Evolutionary conservation across 495 filamentous ascomycete species (phyloP), one percentile per base, ranked within the genome.

Genomic region (Lophiotrema nucula): DNA sequence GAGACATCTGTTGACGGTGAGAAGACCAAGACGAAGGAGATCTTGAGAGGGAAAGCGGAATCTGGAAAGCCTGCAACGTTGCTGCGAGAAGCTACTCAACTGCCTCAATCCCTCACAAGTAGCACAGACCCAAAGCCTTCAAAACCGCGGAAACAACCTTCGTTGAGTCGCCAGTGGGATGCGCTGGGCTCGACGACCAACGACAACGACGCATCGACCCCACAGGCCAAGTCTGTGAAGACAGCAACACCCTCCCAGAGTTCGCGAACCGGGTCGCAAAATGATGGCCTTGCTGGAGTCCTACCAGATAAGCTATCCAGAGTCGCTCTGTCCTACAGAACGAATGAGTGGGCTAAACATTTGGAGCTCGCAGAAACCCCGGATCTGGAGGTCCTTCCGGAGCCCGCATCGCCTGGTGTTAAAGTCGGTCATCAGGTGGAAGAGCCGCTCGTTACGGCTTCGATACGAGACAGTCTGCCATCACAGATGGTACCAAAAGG

Each of bases 321-420:
- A 49, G 77, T 96, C 11, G 83, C 90, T 0, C 76, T 88, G 66
- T 88, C 85, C 0, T 97, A 93, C 64, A 83, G 92, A 43, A 97
- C 91, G 4, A 95, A 96, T 62, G 92, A 97, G 74, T 97, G 92
- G 92, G 90, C 92, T 0, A 96, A 96, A 66, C 90, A 96, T 71
- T 74, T 95, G 18, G 81, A 84, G 25, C 72, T 78, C 38, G 92
- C 92, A 3, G 92, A 96, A 16, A 73, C 71, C 3, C 91, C 90
- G 22, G 84, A 88, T n/a, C 64, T 82, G 4, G 88, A 92, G 13
- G 76, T 79, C 1, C 27, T 67, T 11, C 8, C 47, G 4, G 65
- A 57, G 16, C 62, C 65, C 2, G 48, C 47, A 15, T 69, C 67
- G 16, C 69, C 70, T n/a, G 70, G 69, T 11, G 46, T 72, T n/a